Percentiles rank a stretch among this genome's conserved stretches.
phyloP scores from a whole-genome alignment of 1,284 basidiomycete species.

The Apiotrichum brassicae region DNA sequence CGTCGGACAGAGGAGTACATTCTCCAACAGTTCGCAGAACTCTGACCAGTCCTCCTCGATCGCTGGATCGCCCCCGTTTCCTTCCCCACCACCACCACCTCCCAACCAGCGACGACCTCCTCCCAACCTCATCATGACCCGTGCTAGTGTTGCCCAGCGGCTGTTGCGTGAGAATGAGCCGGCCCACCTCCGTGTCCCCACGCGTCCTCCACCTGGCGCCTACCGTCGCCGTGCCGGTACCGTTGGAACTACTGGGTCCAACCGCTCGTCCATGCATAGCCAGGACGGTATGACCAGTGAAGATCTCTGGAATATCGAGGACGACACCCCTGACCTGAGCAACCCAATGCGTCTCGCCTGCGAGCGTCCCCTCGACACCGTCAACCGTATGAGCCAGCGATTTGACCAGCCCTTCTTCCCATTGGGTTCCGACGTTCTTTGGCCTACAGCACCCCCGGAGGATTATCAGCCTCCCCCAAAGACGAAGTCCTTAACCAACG shows the following conservation, averaged over 20 bases:
- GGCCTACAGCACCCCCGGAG: conserved; percentile 31
- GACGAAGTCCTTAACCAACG: conserved; percentile 34
- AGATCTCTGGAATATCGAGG: conserved; percentile 38
- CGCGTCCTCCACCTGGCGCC: conserved; percentile 1
- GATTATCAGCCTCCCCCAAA: conserved; percentile 19
- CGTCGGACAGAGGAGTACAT: neutral
- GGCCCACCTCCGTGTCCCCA: neutral
- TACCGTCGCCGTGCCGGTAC: conserved; percentile 11
- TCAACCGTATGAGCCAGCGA: conserved; percentile 32
- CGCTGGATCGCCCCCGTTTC: conserved; percentile 2
- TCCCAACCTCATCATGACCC: conserved; percentile 17
- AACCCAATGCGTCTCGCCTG: conserved; percentile 37
- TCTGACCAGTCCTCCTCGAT: neutral
- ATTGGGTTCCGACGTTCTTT: conserved; percentile 21
- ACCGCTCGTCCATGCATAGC: conserved; percentile 31
- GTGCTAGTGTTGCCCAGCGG: conserved; percentile 10
- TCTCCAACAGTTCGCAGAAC: neutral
- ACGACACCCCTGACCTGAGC: conserved; percentile 39
- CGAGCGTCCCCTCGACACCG: conserved; percentile 44
- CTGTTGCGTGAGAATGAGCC: conserved; percentile 7
- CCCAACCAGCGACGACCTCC: conserved; percentile 8
- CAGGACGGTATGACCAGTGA: conserved; percentile 30
- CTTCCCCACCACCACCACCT: neutral
- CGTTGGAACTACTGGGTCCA: conserved; percentile 22
- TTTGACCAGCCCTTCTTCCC: conserved; percentile 18